Evolutionary conservation across 192 early-diverging fungal genomes (phyloP).

Genomic region (Coemansia sp.): DNA sequence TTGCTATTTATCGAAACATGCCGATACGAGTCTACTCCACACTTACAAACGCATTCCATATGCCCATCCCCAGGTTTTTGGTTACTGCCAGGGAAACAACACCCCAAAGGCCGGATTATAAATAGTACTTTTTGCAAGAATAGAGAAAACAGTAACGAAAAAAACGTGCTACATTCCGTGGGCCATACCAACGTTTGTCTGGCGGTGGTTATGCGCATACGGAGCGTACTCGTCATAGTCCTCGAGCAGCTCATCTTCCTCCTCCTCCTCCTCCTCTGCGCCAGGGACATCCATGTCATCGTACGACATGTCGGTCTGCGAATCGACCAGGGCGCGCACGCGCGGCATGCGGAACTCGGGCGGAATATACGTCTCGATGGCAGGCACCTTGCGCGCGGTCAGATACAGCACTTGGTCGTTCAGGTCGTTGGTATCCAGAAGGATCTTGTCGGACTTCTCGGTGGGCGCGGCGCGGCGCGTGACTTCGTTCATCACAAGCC

Average conservation of each 20-base stretch:
- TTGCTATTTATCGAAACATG: background rate
- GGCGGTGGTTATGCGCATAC: conserved; percentile 5
- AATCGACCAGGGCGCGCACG: conserved; percentile 47
- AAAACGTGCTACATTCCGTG: background rate
- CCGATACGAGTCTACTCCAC: too few species aligned
- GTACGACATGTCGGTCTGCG: conserved; percentile 53
- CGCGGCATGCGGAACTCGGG: conserved; percentile 61
- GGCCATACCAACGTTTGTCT: background rate
- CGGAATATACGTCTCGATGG: conserved; percentile 75
- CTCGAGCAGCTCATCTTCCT: conserved; percentile 6
- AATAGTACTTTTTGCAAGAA: too few species aligned
- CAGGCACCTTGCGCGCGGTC: conserved; percentile 65
- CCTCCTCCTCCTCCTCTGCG: conserved; percentile 7
- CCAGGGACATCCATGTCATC: conserved; percentile 50
- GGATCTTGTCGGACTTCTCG: conserved; percentile 87
- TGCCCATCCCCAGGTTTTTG: too few species aligned
- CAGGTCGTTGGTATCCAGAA: conserved; percentile 79
- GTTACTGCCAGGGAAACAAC: background rate
- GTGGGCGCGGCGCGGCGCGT: conserved; percentile 79
- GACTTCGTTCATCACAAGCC: conserved; percentile 88
- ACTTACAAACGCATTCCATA: too few species aligned
- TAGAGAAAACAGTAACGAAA: too few species aligned
- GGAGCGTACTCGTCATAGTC: conserved; percentile 19
- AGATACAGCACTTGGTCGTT: conserved; percentile 63
- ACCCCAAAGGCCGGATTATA: too few species aligned